A percentile compares a stretch with the other conserved stretches of the same genome.
Conservation (phyloP, 257 asterid species). For the Ligustrum vulgare region DNA sequence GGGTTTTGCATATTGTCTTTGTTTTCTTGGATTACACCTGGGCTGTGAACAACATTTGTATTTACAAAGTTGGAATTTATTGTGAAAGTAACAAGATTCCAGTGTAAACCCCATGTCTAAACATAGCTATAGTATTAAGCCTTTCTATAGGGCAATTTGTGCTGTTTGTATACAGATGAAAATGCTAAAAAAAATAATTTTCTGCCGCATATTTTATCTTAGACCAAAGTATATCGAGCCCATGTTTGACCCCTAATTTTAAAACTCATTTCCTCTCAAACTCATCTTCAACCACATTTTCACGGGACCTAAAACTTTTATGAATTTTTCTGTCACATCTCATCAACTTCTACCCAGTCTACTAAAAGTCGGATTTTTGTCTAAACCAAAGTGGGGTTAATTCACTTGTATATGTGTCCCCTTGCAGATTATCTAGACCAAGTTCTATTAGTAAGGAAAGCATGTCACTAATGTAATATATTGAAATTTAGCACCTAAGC, state of each 20-base stretch:
- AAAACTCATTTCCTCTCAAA: too few species aligned
- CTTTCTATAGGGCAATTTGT: not conserved
- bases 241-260: too few species aligned
- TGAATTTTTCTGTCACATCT: too few species aligned
- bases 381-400: too few species aligned
- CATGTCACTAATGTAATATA: not conserved
- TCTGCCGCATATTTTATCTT: too few species aligned
- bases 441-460: not conserved
- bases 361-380: too few species aligned
- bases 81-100: not conserved
- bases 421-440: not conserved
- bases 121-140: not conserved
- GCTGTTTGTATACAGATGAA: not conserved
- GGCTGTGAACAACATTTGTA: not conserved
- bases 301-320: too few species aligned
- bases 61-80: slow-evolving; percentile 7
- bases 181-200: not conserved
- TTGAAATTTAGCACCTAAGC: too few species aligned
- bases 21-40: not conserved
- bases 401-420: not conserved
- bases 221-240: too few species aligned
- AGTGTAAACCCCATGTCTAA: not conserved
- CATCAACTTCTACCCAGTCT: too few species aligned
- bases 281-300: too few species aligned
- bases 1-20: not conserved